These are phyloP conservation scores for Plasmodium billcollinsi DNA, from an alignment of 169 alveolate genomes.

Conservation along the genomic window DNA sequence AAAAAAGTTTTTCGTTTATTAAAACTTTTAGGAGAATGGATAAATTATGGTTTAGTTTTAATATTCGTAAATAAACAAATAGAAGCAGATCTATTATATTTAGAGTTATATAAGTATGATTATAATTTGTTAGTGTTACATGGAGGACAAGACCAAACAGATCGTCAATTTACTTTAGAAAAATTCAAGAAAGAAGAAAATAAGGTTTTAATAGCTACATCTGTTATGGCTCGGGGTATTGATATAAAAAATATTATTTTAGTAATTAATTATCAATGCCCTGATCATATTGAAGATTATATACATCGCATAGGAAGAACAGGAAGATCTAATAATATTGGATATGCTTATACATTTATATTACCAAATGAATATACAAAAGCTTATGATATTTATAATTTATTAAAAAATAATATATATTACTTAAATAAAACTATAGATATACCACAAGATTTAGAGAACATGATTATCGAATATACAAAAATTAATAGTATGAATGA, in stretches of 20 bases:
- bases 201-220: conserved; percentile 97
- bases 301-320: conserved; percentile 99
- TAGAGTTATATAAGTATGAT: conserved; percentile 87
- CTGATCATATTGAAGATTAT: conserved; percentile 99
- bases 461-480: conserved; percentile 79
- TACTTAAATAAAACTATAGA: conserved; percentile 79
- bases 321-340: conserved; percentile 99
- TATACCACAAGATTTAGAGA: conserved; percentile 78
- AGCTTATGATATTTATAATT: conserved; percentile 96
- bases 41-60: conserved; percentile 95
- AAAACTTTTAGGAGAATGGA: conserved; percentile 97
- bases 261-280: conserved; percentile 98
- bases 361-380: conserved; percentile 94
- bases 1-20: conserved; percentile 92
- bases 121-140: conserved; percentile 95
- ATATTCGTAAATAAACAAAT: conserved; percentile 97
- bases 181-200: conserved; percentile 91
- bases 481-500: conserved; percentile 30
- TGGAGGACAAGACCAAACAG: conserved; percentile 99
- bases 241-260: conserved; percentile 95
- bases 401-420: conserved; percentile 79
- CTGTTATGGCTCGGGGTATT: conserved; percentile 99
- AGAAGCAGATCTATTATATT: conserved; percentile 97
- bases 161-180: conserved; percentile 95
- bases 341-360: conserved; percentile 97